Evolutionary conservation across 495 filamentous ascomycete species (phyloP).

Genomic region (Penicillium atrosanguineum): DNA sequence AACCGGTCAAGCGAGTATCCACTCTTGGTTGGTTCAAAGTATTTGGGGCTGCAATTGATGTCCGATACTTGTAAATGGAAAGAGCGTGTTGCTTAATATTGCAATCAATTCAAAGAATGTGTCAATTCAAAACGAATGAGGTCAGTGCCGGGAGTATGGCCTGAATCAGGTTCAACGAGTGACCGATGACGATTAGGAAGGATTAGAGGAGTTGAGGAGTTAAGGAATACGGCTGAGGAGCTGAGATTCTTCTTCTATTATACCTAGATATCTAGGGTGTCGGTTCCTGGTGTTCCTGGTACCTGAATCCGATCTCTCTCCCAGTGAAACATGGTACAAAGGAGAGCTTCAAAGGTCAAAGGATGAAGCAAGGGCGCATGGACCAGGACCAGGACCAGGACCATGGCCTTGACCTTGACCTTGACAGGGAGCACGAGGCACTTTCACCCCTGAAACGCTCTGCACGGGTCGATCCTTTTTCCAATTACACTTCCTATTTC

Average conservation of each 20-base stretch:
- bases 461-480: neutral
- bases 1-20: slow-evolving; percentile 29
- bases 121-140: neutral
- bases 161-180: neutral
- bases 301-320: neutral
- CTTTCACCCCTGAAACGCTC: slow-evolving; percentile 14
- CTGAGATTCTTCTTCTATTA: slow-evolving; percentile 14
- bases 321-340: slow-evolving; percentile 26
- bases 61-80: neutral
- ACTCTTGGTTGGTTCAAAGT: neutral
- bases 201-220: neutral
- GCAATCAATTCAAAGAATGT: neutral
- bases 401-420: too few species aligned
- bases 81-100: neutral
- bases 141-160: slow-evolving; percentile 1
- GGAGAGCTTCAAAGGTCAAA: neutral
- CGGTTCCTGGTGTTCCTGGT: neutral
- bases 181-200: slow-evolving; percentile 7
- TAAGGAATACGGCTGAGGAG: neutral
- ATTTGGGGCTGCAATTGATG: neutral
- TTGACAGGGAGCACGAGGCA: too few species aligned
- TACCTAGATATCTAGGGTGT: slow-evolving; percentile 4
- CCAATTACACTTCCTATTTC: slow-evolving; percentile 21
- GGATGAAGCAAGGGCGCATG: neutral
- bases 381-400: neutral